Evolutionary conservation across 2,329 filamentous ascomycete genomes (phyloP).

Genomic region (Penicillium glabrum): DNA sequence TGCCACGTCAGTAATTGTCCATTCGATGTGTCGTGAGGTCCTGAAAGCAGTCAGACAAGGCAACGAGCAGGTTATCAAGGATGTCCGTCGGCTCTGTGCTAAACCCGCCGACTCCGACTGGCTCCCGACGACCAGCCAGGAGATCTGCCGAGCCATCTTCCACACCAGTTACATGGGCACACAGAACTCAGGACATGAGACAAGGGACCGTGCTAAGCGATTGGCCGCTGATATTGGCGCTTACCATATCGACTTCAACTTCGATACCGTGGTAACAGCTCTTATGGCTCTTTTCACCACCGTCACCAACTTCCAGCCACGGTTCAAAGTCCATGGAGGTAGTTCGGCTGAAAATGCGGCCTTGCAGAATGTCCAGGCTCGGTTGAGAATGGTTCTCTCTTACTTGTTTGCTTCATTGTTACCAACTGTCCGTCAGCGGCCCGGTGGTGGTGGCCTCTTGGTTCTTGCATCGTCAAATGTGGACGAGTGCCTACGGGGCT

Average conservation of each 20-base stretch:
- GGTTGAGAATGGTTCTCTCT: constrained; percentile 64
- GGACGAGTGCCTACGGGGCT: constrained; percentile 49
- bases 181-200: constrained; percentile 65
- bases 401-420: constrained; percentile 66
- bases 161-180: constrained; percentile 72
- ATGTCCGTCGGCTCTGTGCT: constrained; percentile 54
- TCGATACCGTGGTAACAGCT: constrained; percentile 66
- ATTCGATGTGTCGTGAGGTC: constrained; percentile 41
- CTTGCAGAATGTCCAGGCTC: constrained; percentile 67
- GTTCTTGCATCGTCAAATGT: constrained; percentile 70
- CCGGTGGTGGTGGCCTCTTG: constrained; percentile 59
- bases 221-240: constrained; percentile 63
- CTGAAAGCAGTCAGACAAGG: constrained; percentile 35
- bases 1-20: constrained; percentile 40
- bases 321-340: constrained; percentile 66
- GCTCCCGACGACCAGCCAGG: constrained; percentile 58
- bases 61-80: constrained; percentile 53
- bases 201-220: constrained; percentile 63
- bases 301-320: constrained; percentile 61
- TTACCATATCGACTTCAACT: constrained; percentile 72
- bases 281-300: constrained; percentile 60
- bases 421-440: constrained; percentile 57
- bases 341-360: constrained; percentile 61
- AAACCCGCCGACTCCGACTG: constrained; percentile 48
- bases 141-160: constrained; percentile 60